These are phyloP conservation scores for Nannizziopsis arthrosporioides DNA, from an alignment of 2,329 filamentous ascomycete species.

Conservation along the genomic window DNA sequence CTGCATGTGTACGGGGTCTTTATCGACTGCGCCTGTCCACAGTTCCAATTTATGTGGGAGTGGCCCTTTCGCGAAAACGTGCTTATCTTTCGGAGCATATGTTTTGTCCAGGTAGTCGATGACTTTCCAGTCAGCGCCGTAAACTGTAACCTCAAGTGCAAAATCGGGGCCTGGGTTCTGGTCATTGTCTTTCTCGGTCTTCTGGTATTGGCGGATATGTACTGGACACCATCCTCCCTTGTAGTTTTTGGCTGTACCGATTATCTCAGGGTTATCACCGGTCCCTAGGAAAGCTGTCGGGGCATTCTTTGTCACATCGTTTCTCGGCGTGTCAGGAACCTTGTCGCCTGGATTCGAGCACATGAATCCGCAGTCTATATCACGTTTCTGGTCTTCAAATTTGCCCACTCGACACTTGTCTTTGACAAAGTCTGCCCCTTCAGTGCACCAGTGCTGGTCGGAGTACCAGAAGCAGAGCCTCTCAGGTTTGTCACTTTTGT, in stretches of 20 bases:
- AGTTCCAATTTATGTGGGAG: slow-evolving; percentile 5
- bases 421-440: slow-evolving; percentile 1
- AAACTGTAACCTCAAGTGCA: slow-evolving; percentile 8
- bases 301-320: slow-evolving; percentile 5
- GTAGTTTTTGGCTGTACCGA: slow-evolving; percentile 3
- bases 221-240: slow-evolving; percentile 5
- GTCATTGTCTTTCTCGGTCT: not conserved
- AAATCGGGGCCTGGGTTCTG: slow-evolving; percentile 5
- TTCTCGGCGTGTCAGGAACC: not conserved
- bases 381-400: slow-evolving; percentile 5
- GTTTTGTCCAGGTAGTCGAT: slow-evolving; percentile 9
- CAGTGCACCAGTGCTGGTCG: slow-evolving; percentile 8
- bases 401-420: slow-evolving; percentile 1
- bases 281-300: slow-evolving; percentile 8
- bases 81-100: slow-evolving; percentile 1
- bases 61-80: slow-evolving; percentile 2
- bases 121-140: not conserved
- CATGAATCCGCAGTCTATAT: slow-evolving; percentile 7
- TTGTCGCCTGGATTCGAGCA: slow-evolving; percentile 3
- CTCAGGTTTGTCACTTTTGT: not conserved
- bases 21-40: slow-evolving; percentile 5
- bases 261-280: slow-evolving; percentile 5
- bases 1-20: slow-evolving; percentile 1
- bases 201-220: slow-evolving; percentile 9
- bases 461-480: slow-evolving; percentile 9